Percentiles rank a stretch among this genome's conserved stretches.
These are phyloP conservation scores for Malbranchea zuffiana DNA, from an alignment of 2,329 filamentous ascomycete species.

Conservation along the genomic window DNA sequence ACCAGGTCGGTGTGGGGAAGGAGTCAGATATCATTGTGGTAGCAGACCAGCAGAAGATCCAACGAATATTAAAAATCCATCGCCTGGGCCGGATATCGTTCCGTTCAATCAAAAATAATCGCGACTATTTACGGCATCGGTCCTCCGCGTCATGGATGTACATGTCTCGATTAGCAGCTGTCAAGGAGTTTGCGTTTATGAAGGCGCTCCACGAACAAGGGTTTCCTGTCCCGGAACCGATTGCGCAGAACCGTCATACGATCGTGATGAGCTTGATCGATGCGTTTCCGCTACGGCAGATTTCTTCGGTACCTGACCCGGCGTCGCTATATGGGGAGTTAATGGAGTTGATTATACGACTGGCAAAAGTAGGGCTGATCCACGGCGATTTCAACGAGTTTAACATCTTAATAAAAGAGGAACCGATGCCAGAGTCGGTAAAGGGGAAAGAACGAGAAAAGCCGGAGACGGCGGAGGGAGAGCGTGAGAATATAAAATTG, in stretches of 20 bases:
- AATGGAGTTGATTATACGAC: constrained; percentile 70
- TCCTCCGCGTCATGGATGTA: constrained; percentile 92
- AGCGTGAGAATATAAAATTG: constrained; percentile 40
- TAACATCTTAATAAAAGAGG: constrained; percentile 89
- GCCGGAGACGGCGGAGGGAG: constrained; percentile 20
- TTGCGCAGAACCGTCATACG: constrained; percentile 85
- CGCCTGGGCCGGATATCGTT: constrained; percentile 92
- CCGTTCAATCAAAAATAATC: constrained; percentile 87
- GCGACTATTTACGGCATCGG: constrained; percentile 82
- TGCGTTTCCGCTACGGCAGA: constrained; percentile 81
- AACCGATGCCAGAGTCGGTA: constrained; percentile 30
- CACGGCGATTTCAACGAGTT: constrained; percentile 99
- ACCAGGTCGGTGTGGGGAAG: constrained; percentile 90
- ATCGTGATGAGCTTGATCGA: constrained; percentile 94
- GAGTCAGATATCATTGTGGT: constrained; percentile 96
- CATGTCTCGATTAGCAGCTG: constrained; percentile 79
- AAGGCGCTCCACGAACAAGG: constrained; percentile 69
- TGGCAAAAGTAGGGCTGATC: constrained; percentile 80
- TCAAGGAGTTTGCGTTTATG: constrained; percentile 96
- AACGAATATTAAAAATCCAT: constrained; percentile 89
- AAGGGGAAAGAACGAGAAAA: constrained; percentile 28
- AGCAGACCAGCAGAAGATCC: constrained; percentile 63
- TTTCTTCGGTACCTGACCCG: constrained; percentile 71
- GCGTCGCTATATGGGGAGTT: constrained; percentile 82
- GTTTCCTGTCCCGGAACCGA: constrained; percentile 78